Base-by-base conservation (phyloP, 805 yeast species). In the Tanozyma kutaoensis region DNA sequence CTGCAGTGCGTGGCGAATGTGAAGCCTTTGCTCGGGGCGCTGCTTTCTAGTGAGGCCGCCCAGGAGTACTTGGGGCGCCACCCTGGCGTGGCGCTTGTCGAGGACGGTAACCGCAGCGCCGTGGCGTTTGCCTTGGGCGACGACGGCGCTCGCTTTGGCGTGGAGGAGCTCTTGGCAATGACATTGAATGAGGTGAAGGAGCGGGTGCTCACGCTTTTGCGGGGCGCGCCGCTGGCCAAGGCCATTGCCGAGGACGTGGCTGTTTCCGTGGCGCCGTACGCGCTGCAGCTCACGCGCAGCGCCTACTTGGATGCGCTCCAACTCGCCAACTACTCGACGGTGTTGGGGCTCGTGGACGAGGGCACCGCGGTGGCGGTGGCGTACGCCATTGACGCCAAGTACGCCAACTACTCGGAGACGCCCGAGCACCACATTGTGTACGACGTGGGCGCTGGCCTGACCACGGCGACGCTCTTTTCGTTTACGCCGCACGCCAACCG, bases 371-470 rank as follows among this genome's bases (percentile, higher is more conserved):
- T 82, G 11, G 95, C 93, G 1, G 52, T 81, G 24, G 81, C 84
- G 43, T 86, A 72, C 47, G 81, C 82, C 2, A 62, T 79, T 18
- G 63, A 67, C 24, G 66, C 66, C 33, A 50, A 52, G 20, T 44
- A 49, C 5, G 48, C 48, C 3, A 55, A 55, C 24, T 50, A 43
- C 29, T 39, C 46, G 20, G 51, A 38, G 20, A 37, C 32, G 16
- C 66, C 61, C 30, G 71, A 70, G 39, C 65, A 72, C 42, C 80
- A 80, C 45, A 46, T 84, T 26, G 66, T 91, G 20, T 84, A 76
- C 46, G 98, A 91, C 48, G 69, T 80, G 69, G 98, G 98, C 25
- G 88, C 95, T 4, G 93, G 93, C 2, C 76, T 93, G 1, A 79
- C 93, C 0, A 71, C 76, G 29, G 93, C 94, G 2, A 79, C 97